These are phyloP conservation scores for Calvatia gigantea DNA, from an alignment of 768 basidiomycete species.

Conservation along the genomic window DNA sequence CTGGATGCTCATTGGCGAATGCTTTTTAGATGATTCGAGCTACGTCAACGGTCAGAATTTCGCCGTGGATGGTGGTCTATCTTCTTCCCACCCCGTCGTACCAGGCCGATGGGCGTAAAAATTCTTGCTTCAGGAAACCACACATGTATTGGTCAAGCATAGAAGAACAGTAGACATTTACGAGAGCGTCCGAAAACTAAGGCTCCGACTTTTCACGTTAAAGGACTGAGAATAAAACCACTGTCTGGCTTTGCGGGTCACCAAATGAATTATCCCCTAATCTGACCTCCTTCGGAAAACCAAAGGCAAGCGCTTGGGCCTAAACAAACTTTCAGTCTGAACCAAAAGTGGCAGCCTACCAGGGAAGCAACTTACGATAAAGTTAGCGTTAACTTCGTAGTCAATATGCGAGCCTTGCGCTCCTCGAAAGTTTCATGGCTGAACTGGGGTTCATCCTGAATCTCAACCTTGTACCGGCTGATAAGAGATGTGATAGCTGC, in stretches of 20 bases:
- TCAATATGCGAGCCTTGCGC: constrained; percentile 38
- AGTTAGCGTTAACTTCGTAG: constrained; percentile 33
- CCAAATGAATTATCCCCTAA: background rate
- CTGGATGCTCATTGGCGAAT: constrained; percentile 1
- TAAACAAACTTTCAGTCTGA: constrained; percentile 5
- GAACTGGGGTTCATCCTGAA: constrained; percentile 50
- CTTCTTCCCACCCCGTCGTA: constrained; percentile 73
- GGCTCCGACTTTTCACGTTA: too few relatives aligned
- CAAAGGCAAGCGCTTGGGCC: constrained; percentile 24
- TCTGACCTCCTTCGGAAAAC: constrained; percentile 14
- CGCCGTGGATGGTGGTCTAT: constrained; percentile 84
- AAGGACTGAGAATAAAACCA: too few relatives aligned
- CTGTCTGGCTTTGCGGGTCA: too few relatives aligned
- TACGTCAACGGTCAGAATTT: constrained; percentile 91
- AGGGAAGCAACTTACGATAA: constrained; percentile 36
- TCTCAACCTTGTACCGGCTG: constrained; percentile 40
- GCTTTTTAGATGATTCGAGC: constrained; percentile 71
- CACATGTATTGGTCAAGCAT: too few relatives aligned
- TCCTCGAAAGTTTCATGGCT: constrained; percentile 43
- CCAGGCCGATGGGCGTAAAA: constrained; percentile 68
- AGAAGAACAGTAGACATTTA: too few relatives aligned
- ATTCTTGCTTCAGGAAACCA: background rate
- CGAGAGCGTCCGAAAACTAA: too few relatives aligned
- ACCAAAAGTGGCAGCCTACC: background rate
- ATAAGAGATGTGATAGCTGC: constrained; percentile 49